Conservation (phyloP, 768 basidiomycete genomes). For the Leccinum fibrillosum region DNA sequence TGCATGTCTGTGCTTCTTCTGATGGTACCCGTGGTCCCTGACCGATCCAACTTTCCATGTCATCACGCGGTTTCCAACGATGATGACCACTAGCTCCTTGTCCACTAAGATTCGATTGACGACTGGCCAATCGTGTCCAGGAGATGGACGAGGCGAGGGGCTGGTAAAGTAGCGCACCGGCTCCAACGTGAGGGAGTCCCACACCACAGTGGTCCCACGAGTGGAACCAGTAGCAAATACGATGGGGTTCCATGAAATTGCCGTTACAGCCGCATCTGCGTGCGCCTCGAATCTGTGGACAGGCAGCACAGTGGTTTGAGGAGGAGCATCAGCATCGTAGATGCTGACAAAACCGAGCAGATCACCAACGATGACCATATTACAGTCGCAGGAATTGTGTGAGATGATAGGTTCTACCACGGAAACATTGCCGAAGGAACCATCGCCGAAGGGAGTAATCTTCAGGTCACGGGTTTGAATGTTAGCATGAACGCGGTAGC, state of each 20-base stretch:
- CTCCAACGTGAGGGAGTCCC: conserved; percentile 64
- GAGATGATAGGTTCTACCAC: conserved; percentile 48
- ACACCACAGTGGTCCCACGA: conserved; percentile 55
- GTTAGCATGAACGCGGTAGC: conserved; percentile 51
- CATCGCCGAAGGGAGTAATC: conserved; percentile 48
- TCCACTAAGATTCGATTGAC: conserved; percentile 60
- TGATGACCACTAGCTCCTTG: conserved; percentile 52
- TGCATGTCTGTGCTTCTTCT: conserved; percentile 33
- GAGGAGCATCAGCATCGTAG: conserved; percentile 46
- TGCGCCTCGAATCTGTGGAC: conserved; percentile 59
- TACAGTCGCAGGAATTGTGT: conserved; percentile 32
- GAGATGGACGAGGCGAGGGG: conserved; percentile 37
- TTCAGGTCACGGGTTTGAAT: conserved; percentile 26
- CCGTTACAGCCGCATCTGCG: conserved; percentile 59
- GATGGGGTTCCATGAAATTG: conserved; percentile 58
- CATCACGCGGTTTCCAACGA: conserved; percentile 58
- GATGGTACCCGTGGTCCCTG: conserved; percentile 24
- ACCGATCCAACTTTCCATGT: conserved; percentile 64
- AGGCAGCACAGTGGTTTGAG: conserved; percentile 29
- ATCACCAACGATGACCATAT: conserved; percentile 64
- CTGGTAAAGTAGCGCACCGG: conserved; percentile 53
- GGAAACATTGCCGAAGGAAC: conserved; percentile 49
- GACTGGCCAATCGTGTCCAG: conserved; percentile 36
- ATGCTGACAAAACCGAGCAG: conserved; percentile 60
- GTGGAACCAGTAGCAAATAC: conserved; percentile 66